phyloP scores from a whole-genome alignment of 139 green algal genomes.

The Ostreobium quekettii region DNA sequence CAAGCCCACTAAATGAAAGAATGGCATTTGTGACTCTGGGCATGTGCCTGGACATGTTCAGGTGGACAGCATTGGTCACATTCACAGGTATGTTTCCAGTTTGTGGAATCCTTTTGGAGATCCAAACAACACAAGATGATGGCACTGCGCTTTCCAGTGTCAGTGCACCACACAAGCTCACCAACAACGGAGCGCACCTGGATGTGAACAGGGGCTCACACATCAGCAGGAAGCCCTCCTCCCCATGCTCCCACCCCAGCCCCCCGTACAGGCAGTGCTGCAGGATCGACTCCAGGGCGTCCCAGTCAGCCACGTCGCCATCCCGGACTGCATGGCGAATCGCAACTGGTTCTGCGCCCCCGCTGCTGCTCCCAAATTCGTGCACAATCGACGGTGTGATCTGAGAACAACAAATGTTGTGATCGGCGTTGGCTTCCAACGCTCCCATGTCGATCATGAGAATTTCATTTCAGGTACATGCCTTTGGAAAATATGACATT shows the following conservation, averaged over 20 bases:
- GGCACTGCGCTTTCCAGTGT: no score
- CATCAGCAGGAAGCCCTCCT: constrained; percentile 15
- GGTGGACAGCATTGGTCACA: no score
- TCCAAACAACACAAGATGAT: no score
- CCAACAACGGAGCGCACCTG: not conserved
- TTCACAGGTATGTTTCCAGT: no score
- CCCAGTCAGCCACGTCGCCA: constrained; percentile 46
- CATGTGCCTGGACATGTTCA: no score
- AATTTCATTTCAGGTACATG: no score
- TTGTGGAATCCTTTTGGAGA: no score
- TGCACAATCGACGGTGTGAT: not conserved
- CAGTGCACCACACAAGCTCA: not conserved
- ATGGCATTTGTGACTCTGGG: no score
- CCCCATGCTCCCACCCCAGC: constrained; percentile 56
- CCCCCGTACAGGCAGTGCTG: constrained; percentile 56
- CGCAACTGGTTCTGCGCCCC: not conserved
- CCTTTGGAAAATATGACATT: no score
- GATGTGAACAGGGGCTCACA: constrained; percentile 11
- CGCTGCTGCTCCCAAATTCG: not conserved
- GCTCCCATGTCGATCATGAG: no score
- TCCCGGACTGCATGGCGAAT: constrained; percentile 20
- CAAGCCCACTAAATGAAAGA: no score
- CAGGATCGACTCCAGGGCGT: constrained; percentile 58
- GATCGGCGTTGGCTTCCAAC: not conserved
- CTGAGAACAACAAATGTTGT: not conserved